Conservation (phyloP, 2,329 filamentous ascomycete genomes). For the Chrysoporthe puriensis region DNA sequence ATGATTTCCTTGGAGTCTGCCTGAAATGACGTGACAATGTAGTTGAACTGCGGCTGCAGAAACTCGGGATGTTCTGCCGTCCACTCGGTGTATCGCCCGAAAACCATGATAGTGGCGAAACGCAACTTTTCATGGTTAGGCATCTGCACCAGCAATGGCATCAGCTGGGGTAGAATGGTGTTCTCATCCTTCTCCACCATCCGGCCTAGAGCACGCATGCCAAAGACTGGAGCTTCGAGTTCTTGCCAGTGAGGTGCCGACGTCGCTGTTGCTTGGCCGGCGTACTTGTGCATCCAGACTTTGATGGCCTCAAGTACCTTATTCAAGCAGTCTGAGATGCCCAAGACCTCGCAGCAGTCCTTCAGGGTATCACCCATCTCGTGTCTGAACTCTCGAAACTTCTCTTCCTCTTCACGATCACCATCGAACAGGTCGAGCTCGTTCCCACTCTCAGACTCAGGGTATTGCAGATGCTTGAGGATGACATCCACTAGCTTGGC, state of each 20-base stretch:
- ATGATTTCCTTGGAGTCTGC: conserved; percentile 89
- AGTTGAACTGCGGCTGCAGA: conserved; percentile 89
- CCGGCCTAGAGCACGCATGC: conserved; percentile 91
- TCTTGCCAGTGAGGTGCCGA: conserved; percentile 95
- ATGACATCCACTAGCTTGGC: conserved; percentile 91
- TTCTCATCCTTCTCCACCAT: conserved; percentile 92
- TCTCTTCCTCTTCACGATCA: conserved; percentile 93
- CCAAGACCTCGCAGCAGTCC: conserved; percentile 95
- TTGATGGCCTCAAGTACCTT: conserved; percentile 89
- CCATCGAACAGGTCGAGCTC: conserved; percentile 90
- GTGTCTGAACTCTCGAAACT: conserved; percentile 94
- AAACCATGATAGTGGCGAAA: conserved; percentile 96
- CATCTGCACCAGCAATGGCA: conserved; percentile 91
- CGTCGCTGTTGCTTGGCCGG: conserved; percentile 70
- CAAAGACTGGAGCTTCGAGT: conserved; percentile 91
- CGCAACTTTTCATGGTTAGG: conserved; percentile 97
- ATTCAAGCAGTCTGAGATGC: conserved; percentile 84
- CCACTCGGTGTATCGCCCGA: conserved; percentile 97
- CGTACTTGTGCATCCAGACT: conserved; percentile 84
- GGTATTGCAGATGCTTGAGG: conserved; percentile 87
- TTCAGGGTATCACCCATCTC: conserved; percentile 98
- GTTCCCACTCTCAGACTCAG: conserved; percentile 71
- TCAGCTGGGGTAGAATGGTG: conserved; percentile 85
- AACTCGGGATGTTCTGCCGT: conserved; percentile 92
- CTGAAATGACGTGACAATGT: conserved; percentile 91